phyloP scores from a whole-genome alignment of 805 yeast genomes.

The Maudiozyma barnettii region DNA sequence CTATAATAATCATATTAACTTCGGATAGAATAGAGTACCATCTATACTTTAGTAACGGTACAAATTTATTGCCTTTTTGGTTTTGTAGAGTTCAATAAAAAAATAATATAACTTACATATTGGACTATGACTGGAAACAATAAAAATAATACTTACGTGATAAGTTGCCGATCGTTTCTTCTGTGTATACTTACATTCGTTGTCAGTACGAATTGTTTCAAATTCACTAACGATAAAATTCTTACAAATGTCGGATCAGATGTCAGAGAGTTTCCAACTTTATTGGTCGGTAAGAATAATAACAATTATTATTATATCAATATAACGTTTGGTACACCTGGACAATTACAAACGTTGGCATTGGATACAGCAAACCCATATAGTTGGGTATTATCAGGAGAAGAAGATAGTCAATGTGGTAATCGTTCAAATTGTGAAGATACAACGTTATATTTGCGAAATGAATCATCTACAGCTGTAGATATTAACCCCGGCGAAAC shows the following conservation, averaged over 20 bases:
- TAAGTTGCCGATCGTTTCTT: neutral
- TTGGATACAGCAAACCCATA: constrained; percentile 34
- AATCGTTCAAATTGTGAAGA: constrained; percentile 2
- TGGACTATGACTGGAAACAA: neutral
- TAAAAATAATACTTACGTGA: neutral
- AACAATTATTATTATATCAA: constrained; percentile 26
- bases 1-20: too few species aligned
- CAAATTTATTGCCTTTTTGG: too few species aligned
- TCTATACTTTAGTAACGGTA: too few species aligned
- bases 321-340: constrained; percentile 26
- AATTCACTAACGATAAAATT: neutral
- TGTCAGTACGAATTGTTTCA: neutral
- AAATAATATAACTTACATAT: too few species aligned
- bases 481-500: constrained; percentile 4
- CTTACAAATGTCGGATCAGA: neutral
- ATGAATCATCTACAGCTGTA: constrained; percentile 14
- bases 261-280: constrained; percentile 11
- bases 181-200: neutral
- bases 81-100: too few species aligned
- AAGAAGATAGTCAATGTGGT: constrained; percentile 6
- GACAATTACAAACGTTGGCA: constrained; percentile 23
- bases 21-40: too few species aligned
- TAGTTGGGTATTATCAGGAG: constrained; percentile 27
- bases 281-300: constrained; percentile 18
- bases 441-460: constrained; percentile 8